Evolutionary conservation across 164 flowering plant genomes (phyloP), one percentile per base, ranked within the genome.

Genomic region (Piper betle): DNA sequence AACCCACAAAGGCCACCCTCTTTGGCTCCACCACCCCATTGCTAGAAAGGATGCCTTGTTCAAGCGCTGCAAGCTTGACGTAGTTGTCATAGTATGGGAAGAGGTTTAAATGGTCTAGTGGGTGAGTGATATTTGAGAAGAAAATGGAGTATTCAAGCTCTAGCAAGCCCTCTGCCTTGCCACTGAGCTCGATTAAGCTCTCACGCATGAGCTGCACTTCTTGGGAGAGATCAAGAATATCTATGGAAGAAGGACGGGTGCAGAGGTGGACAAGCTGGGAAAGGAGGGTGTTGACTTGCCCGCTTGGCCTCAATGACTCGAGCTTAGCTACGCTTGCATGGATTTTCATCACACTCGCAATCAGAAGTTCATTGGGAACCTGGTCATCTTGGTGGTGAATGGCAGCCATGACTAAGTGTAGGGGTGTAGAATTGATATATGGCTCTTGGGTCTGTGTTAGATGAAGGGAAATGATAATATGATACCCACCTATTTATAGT

Each of bases 41-140:
- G 6, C 75, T 64, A 3, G 1, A 17, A 2, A 80, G 71, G 42
- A 83, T 75, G 12, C 4, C 64, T 64, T 69, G 60, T 53, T 82
- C 91, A 4, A 79, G 37, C 15, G 25, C 37, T 39, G 76, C 80
- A 10, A 85, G 70, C 39, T 81, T 74, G 52, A 82, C 64, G 54
- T 82, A 82, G 77, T 84, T 82, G 13, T 39, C 58, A 48, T 79
- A 79, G 78, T 81, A 81, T 8, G 87, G 85, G 64, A 81, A 84
- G 25, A 77, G 67, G 41, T 62, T 64, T 18, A 82, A 83, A 52
- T 79, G 66, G 63, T 72, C 25, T 1, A 80, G 53, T 4, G 89
- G 81, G 15, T 60, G 25, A 13, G 77, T 71, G 11, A 66, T n/a
- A 41, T 65, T 58, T 25, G 55, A n/a, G 1, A 82, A 40, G 57